These are phyloP conservation scores for Camellia sinensis DNA, from an alignment of 148 eudicot species.

Conservation along the genomic window DNA sequence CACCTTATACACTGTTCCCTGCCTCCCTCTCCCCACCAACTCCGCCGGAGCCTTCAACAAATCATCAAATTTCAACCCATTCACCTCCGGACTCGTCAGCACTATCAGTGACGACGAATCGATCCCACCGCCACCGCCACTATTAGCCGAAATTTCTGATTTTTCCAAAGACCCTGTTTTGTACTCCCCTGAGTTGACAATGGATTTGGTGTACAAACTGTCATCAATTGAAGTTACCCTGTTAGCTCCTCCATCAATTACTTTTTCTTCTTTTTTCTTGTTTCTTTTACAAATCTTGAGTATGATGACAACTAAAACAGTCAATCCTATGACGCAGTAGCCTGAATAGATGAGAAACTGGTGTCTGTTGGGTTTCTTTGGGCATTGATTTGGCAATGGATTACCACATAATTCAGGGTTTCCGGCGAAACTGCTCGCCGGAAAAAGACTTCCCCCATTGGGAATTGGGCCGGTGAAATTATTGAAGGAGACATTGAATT, in stretches of 20 bases:
- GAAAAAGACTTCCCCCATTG: constrained; percentile 18
- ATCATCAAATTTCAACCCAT: constrained; percentile 42
- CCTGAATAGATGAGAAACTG: constrained; percentile 31
- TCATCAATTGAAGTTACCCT: constrained; percentile 3
- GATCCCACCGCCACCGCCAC: constrained; percentile 13
- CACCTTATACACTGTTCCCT: constrained; percentile 49
- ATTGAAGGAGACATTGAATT: constrained; percentile 38
- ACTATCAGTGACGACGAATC: constrained; percentile 34
- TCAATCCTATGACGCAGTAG: constrained; percentile 29
- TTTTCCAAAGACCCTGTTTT: constrained; percentile 6
- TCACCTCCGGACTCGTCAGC: constrained; percentile 36
- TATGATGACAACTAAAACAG: constrained; percentile 17
- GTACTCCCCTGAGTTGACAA: constrained; percentile 8
- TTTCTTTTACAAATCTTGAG: constrained; percentile 20
- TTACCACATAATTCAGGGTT: constrained; percentile 28
- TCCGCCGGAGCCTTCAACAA: constrained; percentile 50
- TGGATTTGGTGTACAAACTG: background rate
- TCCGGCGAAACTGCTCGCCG: constrained; percentile 20
- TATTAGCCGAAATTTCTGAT: constrained; percentile 14
- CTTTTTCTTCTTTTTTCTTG: constrained; percentile 10
- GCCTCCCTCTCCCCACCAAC: constrained; percentile 49
- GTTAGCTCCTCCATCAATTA: background rate
- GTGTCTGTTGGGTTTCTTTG: background rate
- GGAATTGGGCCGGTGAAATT: constrained; percentile 37
- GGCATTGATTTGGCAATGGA: constrained; percentile 29